Evolutionary conservation across 2,329 filamentous ascomycete genomes (phyloP), one percentile per base, ranked within the genome.

Genomic region (Acarospora socialis): DNA sequence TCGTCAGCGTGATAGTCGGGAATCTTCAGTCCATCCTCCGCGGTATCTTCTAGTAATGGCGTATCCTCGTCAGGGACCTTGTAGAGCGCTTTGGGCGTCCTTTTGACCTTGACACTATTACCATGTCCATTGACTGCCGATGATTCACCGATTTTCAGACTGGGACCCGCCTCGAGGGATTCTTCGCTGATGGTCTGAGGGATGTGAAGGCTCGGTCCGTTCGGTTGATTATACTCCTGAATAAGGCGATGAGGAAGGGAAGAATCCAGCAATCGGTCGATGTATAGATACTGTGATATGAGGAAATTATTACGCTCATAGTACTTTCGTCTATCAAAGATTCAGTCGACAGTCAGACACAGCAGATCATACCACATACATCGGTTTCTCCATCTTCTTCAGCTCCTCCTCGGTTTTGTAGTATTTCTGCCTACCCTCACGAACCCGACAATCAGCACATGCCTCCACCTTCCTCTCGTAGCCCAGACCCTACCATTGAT

Each of bases 201-300:
- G 5, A 61, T 59, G 28, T 61, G 63, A 40, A 70, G 65, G 15
- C 64, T 64, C 22, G 63, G 67, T 13, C 63, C 62, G 25, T 70
- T 63, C 30, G 73, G 61, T 41, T 77, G 63, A 41, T 76, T 76
- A 54, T 93, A 94, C 55, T 94, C 86, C 49, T 92, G 86, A 36
- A 95, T 74, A 26, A 95, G 64, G 46, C 87, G 77, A 49, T 92
- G 86, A 2, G 86, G 86, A n/a, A 93, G 70, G 18, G 82, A 86
- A 6, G 83, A 93, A 56, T 93, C 84, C 39, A 95, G 68, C 35
- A 95, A 64, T 32, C 78, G 73, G 56, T 94, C 87, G 46, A 94
- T 93, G 53, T 92, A 94, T 41, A 92, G 66, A 53, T 94, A 95
- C 52, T 92, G 80, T 53, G 90, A 81, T 37, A 95, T 74, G 25